A percentile compares a stretch with the other conserved stretches of the same genome.
These are phyloP conservation scores for Clarireedia sp. DNA, from an alignment of 2,329 filamentous ascomycete species.

Conservation along the genomic window DNA sequence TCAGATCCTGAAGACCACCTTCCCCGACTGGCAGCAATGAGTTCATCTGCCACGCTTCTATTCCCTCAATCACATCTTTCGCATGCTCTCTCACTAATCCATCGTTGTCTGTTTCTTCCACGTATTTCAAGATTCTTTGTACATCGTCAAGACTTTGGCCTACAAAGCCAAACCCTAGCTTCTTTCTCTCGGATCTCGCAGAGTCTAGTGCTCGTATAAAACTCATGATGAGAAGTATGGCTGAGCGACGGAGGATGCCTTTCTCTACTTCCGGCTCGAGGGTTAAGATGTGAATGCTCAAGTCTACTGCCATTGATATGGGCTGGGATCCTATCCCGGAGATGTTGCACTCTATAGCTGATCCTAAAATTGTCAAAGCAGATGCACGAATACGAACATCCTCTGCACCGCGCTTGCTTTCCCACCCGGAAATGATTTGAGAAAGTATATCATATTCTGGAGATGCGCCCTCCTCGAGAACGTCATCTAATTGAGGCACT, in stretches of 20 bases:
- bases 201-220: slow-evolving; percentile 53
- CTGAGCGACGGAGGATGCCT: slow-evolving; percentile 59
- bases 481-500: slow-evolving; percentile 40
- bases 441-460: slow-evolving; percentile 41
- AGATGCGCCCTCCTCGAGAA: slow-evolving; percentile 14
- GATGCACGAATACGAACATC: slow-evolving; percentile 64
- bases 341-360: slow-evolving; percentile 52
- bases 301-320: slow-evolving; percentile 50
- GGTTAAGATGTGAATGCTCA: slow-evolving; percentile 53
- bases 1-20: slow-evolving; percentile 2
- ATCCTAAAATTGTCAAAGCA: slow-evolving; percentile 57
- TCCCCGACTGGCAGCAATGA: slow-evolving; percentile 21
- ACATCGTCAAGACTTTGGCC: slow-evolving; percentile 52
- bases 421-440: slow-evolving; percentile 60
- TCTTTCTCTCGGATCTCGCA: slow-evolving; percentile 39
- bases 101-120: slow-evolving; percentile 59
- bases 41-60: slow-evolving; percentile 54
- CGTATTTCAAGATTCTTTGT: slow-evolving; percentile 52
- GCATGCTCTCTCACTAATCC: slow-evolving; percentile 61
- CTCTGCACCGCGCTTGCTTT: slow-evolving; percentile 56
- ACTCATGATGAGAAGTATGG: slow-evolving; percentile 53
- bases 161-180: slow-evolving; percentile 46
- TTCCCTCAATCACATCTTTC: slow-evolving; percentile 55
- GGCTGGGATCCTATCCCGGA: slow-evolving; percentile 45
- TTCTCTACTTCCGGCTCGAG: slow-evolving; percentile 53